A percentile compares a stretch with the other conserved stretches of the same genome.
phyloP scores from a whole-genome alignment of 306 rosid genomes.

The Hippophae gyantsensis region DNA sequence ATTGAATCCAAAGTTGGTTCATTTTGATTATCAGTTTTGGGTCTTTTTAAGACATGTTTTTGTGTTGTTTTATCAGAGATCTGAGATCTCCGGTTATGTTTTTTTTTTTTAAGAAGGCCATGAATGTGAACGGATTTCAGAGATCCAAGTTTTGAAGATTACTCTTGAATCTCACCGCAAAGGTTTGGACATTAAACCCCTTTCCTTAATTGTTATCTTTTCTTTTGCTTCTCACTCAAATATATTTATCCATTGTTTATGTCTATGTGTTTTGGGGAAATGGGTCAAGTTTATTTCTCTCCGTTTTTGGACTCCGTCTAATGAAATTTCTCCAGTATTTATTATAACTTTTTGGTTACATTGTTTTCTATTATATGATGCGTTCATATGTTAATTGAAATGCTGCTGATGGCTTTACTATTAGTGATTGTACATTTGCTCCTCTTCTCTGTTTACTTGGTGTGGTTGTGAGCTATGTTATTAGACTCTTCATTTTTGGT shows the following conservation, averaged over 20 bases:
- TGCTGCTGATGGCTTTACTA: not conserved
- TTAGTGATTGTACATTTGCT: constrained; percentile 10
- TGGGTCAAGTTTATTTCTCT: not conserved
- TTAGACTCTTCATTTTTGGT: no score
- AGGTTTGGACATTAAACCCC: constrained; percentile 18
- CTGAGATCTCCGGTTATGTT: constrained; percentile 20
- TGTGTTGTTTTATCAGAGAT: constrained; percentile 31
- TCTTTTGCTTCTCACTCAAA: not conserved
- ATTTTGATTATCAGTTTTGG: constrained; percentile 13
- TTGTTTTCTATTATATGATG: constrained; percentile 11
- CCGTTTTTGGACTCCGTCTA: not conserved
- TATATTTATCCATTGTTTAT: not conserved
- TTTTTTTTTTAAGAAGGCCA: constrained; percentile 10
- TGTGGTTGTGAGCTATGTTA: not conserved
- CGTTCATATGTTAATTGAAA: not conserved
- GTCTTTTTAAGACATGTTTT: not conserved
- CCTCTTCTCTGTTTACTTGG: constrained; percentile 10
- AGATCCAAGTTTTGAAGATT: constrained; percentile 56
- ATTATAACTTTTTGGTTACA: constrained; percentile 12
- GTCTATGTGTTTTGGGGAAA: not conserved
- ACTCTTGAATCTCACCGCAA: constrained; percentile 16
- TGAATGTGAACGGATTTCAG: constrained; percentile 32
- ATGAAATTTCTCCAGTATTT: constrained; percentile 4
- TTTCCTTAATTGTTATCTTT: not conserved
- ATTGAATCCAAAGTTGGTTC: constrained; percentile 21